These are phyloP conservation scores for Lipomyces orientalis DNA, from an alignment of 805 yeast genomes.

Conservation along the genomic window DNA sequence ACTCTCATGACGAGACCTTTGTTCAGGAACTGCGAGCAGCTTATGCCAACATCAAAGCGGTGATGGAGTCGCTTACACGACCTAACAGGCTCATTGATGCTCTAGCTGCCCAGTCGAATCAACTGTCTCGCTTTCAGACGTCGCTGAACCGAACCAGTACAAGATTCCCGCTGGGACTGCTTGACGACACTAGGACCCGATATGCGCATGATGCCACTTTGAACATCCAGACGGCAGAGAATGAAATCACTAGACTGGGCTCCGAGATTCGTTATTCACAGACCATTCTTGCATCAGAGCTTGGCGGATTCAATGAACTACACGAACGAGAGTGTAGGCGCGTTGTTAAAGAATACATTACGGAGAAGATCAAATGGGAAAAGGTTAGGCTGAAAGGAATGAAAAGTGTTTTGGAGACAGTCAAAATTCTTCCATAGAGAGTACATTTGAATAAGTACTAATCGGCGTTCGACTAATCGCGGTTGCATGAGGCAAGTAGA, in stretches of 20 bases:
- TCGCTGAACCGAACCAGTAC: conserved; percentile 38
- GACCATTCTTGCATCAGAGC: conserved; percentile 47
- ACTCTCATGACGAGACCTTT: conserved; percentile 28
- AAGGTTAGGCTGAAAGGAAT: conserved; percentile 32
- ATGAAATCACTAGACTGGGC: conserved; percentile 43
- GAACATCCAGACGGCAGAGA: conserved; percentile 42
- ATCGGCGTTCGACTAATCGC: not conserved
- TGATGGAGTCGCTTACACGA: conserved; percentile 40
- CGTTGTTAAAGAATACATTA: conserved; percentile 37
- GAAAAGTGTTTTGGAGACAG: conserved; percentile 30
- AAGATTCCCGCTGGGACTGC: conserved; percentile 42
- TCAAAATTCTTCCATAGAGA: not conserved
- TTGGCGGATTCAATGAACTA: conserved; percentile 46
- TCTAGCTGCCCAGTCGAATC: conserved; percentile 38
- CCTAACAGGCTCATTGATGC: conserved; percentile 42
- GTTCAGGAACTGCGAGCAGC: conserved; percentile 31
- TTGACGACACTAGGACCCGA: conserved; percentile 46
- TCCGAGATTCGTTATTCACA: conserved; percentile 46
- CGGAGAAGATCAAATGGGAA: conserved; percentile 35
- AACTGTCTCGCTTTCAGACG: conserved; percentile 37
- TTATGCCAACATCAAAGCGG: conserved; percentile 29
- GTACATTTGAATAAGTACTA: conserved; percentile 1
- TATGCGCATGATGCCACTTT: conserved; percentile 43
- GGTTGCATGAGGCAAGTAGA: not conserved
- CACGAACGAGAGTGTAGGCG: conserved; percentile 45